phyloP scores from a whole-genome alignment of 1,284 basidiomycete genomes.

The Moesziomyces sp. region DNA sequence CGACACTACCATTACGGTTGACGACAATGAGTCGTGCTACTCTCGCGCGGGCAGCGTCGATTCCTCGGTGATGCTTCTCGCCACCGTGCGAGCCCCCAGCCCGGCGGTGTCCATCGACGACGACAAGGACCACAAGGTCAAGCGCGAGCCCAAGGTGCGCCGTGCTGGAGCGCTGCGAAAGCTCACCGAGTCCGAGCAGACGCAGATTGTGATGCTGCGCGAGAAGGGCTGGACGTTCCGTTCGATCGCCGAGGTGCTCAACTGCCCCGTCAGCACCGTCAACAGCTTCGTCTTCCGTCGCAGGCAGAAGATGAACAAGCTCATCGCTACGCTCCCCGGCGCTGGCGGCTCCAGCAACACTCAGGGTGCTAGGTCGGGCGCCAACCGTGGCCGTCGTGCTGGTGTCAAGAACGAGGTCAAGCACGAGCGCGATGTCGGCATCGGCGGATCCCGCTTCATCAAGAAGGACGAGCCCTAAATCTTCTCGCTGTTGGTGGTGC shows the following conservation, averaged over 20 bases:
- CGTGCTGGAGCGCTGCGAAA: background rate
- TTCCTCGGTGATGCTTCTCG: background rate
- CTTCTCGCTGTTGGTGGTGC: background rate
- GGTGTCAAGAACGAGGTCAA: conserved; percentile 1
- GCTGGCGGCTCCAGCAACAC: background rate
- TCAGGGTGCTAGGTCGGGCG: too few relatives aligned
- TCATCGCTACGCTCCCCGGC: conserved; percentile 5
- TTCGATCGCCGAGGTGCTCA: background rate
- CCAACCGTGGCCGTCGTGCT: background rate
- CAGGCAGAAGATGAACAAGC: background rate
- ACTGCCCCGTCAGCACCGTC: conserved; percentile 3
- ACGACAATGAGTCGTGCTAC: background rate
- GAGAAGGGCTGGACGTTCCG: background rate
- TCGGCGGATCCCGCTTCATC: background rate
- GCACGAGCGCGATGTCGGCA: background rate
- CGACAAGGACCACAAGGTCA: background rate
- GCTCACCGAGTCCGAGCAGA: conserved; percentile 7
- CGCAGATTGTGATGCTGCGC: conserved; percentile 8
- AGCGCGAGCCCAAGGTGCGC: background rate
- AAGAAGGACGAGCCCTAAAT: conserved; percentile 13
- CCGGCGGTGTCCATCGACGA: background rate
- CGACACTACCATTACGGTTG: too few relatives aligned
- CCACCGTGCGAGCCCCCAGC: background rate
- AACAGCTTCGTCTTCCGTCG: conserved; percentile 6
- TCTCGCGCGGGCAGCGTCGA: background rate